Evolutionary conservation across 257 asterid species (phyloP).

Genomic region (Ilex asprella): DNA sequence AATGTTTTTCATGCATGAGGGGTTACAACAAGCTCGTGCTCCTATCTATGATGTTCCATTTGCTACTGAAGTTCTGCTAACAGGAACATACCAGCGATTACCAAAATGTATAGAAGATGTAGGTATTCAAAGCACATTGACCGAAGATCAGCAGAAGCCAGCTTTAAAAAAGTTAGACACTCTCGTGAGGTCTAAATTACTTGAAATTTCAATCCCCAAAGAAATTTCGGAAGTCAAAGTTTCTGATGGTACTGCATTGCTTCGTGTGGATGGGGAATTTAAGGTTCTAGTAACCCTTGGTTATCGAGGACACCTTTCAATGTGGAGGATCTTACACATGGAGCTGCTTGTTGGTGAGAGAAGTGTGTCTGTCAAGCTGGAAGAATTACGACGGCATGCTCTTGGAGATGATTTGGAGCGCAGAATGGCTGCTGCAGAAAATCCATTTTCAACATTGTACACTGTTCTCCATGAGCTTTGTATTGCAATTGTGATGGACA

Average conservation of each 20-base stretch:
- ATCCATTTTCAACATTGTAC: slow-evolving; percentile 71
- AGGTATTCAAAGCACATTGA: slow-evolving; percentile 66
- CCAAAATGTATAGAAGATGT: slow-evolving; percentile 94
- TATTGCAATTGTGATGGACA: slow-evolving; percentile 93
- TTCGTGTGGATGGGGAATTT: slow-evolving; percentile 91
- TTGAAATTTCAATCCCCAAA: slow-evolving; percentile 76
- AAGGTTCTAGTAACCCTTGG: slow-evolving; percentile 95
- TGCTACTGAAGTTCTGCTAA: slow-evolving; percentile 81
- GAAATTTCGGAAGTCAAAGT: slow-evolving; percentile 66
- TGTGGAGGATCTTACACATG: slow-evolving; percentile 98
- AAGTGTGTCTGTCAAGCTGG: slow-evolving; percentile 75
- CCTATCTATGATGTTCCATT: slow-evolving; percentile 97
- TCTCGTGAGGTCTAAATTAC: slow-evolving; percentile 84
- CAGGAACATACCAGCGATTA: slow-evolving; percentile 74
- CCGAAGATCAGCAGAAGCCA: slow-evolving; percentile 66
- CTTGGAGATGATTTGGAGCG: slow-evolving; percentile 99
- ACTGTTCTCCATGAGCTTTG: slow-evolving; percentile 89
- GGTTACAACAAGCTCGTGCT: slow-evolving; percentile 98
- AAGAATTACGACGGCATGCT: slow-evolving; percentile 82
- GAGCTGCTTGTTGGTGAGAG: slow-evolving; percentile 94
- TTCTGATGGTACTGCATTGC: slow-evolving; percentile 83
- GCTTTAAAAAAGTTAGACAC: slow-evolving; percentile 77
- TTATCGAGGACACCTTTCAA: slow-evolving; percentile 89
- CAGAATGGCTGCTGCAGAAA: slow-evolving; percentile 90
- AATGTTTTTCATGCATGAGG: slow-evolving; percentile 97